Percentiles rank a stretch among this genome's conserved stretches.
Conservation (phyloP, 164 flowering plant genomes). For the Taxillus chinensis region DNA sequence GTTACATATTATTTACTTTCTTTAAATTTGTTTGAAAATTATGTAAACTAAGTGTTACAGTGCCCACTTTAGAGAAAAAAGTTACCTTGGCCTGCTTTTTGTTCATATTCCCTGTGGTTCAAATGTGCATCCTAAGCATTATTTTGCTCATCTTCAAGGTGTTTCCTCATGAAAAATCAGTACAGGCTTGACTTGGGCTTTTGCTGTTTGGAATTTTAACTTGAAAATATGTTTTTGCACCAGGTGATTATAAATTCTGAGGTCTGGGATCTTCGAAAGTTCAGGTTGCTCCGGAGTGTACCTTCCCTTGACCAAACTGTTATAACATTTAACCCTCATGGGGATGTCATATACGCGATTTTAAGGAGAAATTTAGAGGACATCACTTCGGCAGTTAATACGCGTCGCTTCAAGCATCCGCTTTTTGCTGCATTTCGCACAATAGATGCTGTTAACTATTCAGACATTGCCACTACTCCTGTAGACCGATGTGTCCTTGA, state of each 20-base stretch:
- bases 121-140: too few relatives aligned
- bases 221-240: constrained; percentile 1
- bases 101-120: too few relatives aligned
- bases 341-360: constrained; percentile 84
- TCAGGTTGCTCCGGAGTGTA: constrained; percentile 70
- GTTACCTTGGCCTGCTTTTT: too few relatives aligned
- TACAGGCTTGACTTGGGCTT: too few relatives aligned
- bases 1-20: too few relatives aligned
- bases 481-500: constrained; percentile 90
- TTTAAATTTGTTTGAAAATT: too few relatives aligned
- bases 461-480: constrained; percentile 84
- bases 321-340: constrained; percentile 68
- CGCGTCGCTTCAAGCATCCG: constrained; percentile 74
- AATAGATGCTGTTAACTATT: constrained; percentile 77
- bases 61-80: too few relatives aligned
- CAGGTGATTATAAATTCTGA: constrained; percentile 94
- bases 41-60: too few relatives aligned
- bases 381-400: constrained; percentile 62
- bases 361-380: constrained; percentile 82
- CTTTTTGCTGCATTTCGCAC: constrained; percentile 83
- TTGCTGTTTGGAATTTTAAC: background rate
- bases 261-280: constrained; percentile 93
- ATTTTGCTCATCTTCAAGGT: too few relatives aligned
- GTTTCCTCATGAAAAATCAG: too few relatives aligned
- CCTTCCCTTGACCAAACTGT: constrained; percentile 87